Conservation (phyloP, 2,329 filamentous ascomycete species). For the Chaetothyriales sp. region DNA sequence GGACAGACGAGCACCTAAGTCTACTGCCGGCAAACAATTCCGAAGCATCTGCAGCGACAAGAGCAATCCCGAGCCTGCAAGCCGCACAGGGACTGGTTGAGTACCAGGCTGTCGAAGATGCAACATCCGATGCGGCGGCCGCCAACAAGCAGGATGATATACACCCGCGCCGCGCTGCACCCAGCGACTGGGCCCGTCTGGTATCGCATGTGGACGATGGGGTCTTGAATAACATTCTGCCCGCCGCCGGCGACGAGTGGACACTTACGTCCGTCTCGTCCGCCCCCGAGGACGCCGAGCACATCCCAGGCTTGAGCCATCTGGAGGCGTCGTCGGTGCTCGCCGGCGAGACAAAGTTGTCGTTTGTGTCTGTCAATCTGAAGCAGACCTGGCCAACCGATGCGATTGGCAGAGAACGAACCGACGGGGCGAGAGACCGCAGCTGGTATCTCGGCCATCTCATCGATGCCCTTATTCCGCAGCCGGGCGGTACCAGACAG, state of each 20-base stretch:
- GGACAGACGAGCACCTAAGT: constrained; percentile 23
- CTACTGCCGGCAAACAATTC: constrained; percentile 22
- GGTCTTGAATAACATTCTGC: constrained; percentile 11
- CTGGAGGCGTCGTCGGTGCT: constrained; percentile 10
- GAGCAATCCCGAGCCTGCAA: constrained; percentile 38
- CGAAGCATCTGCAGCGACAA: constrained; percentile 33
- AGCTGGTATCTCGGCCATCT: constrained; percentile 46
- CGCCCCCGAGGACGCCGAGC: constrained; percentile 40
- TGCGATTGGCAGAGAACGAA: constrained; percentile 46
- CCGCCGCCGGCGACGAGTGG: constrained; percentile 25
- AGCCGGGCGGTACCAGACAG: constrained; percentile 18
- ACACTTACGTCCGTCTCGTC: constrained; percentile 43
- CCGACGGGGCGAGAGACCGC: constrained; percentile 46
- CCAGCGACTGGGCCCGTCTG: constrained; percentile 33
- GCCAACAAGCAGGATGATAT: constrained; percentile 11
- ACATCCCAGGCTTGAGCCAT: constrained; percentile 41
- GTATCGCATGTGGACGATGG: constrained; percentile 30
- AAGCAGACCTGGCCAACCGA: constrained; percentile 48
- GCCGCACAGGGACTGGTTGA: constrained; percentile 9
- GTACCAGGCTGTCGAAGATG: constrained; percentile 12
- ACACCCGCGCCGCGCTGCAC: constrained; percentile 12
- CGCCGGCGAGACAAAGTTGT: constrained; percentile 32
- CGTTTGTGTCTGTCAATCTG: constrained; percentile 43
- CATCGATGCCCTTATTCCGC: constrained; percentile 23
- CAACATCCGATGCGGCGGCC: constrained; percentile 9